Percentiles rank a stretch among this genome's conserved stretches.
Conservation (phyloP, 495 filamentous ascomycete species). For the Letharia columbiana region DNA sequence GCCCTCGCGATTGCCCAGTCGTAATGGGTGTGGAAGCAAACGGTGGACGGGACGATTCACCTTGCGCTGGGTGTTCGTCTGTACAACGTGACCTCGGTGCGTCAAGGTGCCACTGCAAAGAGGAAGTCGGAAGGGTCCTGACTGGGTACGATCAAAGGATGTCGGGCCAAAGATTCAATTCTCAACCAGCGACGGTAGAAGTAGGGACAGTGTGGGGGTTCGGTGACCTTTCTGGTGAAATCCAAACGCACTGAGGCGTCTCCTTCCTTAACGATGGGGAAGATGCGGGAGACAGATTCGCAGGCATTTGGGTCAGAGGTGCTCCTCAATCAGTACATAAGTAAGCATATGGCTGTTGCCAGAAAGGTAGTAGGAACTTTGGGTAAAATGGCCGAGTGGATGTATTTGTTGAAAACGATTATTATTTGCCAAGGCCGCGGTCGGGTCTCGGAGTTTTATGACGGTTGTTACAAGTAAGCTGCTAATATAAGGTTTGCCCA, state of each 20-base stretch:
- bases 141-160: not conserved
- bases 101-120: not conserved
- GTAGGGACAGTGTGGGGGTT: slow-evolving; percentile 11
- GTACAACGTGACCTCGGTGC: not conserved
- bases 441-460: no score
- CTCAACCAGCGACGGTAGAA: not conserved
- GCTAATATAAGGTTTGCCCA: slow-evolving; percentile 10
- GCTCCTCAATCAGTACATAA: not conserved
- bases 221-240: slow-evolving; percentile 13
- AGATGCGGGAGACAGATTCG: not conserved
- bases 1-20: slow-evolving; percentile 16
- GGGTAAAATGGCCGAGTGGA: not conserved
- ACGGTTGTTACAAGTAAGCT: not conserved
- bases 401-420: not conserved
- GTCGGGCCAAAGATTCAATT: not conserved
- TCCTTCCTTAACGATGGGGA: slow-evolving; percentile 1
- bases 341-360: not conserved
- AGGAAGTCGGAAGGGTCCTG: not conserved
- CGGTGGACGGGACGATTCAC: slow-evolving; percentile 44
- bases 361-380: not conserved
- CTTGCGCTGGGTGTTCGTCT: slow-evolving; percentile 31
- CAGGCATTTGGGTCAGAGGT: slow-evolving; percentile 6
- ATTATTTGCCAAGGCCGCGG: not conserved
- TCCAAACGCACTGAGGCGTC: slow-evolving; percentile 13
- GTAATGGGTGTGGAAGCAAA: slow-evolving; percentile 34